A percentile compares a stretch with the other conserved stretches of the same genome.
These are phyloP conservation scores for Pythium rishiriense DNA, from an alignment of 352 stramenopile genomes.

Conservation along the genomic window DNA sequence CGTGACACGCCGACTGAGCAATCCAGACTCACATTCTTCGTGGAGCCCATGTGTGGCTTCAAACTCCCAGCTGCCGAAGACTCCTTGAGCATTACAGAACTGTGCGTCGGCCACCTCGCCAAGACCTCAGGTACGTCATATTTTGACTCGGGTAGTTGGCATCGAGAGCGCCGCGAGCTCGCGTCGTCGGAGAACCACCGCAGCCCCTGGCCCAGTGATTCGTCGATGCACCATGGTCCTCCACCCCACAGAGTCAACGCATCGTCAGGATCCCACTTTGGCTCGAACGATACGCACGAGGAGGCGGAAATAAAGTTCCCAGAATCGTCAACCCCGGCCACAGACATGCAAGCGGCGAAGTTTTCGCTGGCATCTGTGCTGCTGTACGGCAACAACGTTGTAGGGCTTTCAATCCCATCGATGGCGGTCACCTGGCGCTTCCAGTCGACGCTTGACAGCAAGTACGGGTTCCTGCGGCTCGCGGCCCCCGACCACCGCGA, in stretches of 20 bases:
- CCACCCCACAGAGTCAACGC: too few species aligned
- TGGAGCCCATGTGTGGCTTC: slow-evolving; percentile 20
- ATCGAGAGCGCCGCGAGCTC: background rate
- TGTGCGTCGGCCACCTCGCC: slow-evolving; percentile 10
- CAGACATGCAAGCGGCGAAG: background rate
- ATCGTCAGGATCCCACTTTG: too few species aligned
- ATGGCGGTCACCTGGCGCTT: background rate
- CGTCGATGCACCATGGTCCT: background rate
- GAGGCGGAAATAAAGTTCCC: too few species aligned
- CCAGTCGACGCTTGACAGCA: background rate
- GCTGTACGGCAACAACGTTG: slow-evolving; percentile 20
- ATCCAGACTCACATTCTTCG: slow-evolving; percentile 22
- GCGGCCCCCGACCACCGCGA: slow-evolving; percentile 5
- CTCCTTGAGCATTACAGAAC: background rate
- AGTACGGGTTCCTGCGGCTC: slow-evolving; percentile 17
- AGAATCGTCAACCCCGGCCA: background rate
- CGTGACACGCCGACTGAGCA: background rate
- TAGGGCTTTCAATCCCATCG: slow-evolving; percentile 19
- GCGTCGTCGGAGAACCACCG: background rate
- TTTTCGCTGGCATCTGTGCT: slow-evolving; percentile 4
- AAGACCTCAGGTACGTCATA: background rate
- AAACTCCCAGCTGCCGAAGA: background rate
- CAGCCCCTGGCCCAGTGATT: background rate
- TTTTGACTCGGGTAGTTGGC: background rate
- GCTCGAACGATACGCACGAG: too few species aligned